Percentiles rank a stretch among this genome's conserved stretches.
Evolutionary conservation across 2,329 filamentous ascomycete genomes (phyloP).

Genomic region (Aureobasidium sp.): DNA sequence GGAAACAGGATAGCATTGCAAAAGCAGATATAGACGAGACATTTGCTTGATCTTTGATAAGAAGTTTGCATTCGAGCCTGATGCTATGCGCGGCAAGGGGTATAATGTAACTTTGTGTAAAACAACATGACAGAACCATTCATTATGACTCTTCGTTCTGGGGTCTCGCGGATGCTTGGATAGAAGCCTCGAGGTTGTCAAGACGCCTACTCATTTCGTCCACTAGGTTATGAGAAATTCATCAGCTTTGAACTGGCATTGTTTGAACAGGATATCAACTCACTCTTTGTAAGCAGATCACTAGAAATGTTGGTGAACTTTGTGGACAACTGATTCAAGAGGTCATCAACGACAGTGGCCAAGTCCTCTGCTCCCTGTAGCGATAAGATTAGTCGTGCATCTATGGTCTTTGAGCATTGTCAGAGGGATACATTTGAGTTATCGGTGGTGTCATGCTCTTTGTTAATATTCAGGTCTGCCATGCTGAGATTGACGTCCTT

Average conservation of each 20-base stretch:
- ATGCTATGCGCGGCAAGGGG: neutral
- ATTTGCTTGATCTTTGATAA: neutral
- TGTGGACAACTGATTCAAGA: conserved; percentile 72
- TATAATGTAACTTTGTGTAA: neutral
- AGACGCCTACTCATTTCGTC: conserved; percentile 86
- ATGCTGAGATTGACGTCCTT: conserved; percentile 4
- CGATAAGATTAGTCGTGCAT: neutral
- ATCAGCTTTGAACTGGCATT: too few species aligned
- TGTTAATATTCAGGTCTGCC: conserved; percentile 12
- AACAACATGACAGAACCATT: neutral
- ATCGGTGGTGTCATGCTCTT: conserved; percentile 2
- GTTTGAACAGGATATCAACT: conserved; percentile 24
- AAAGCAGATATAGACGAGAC: neutral
- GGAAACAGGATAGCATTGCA: neutral
- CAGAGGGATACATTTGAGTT: neutral
- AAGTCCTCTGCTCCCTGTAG: conserved; percentile 45
- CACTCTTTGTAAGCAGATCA: conserved; percentile 84
- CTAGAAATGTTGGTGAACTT: conserved; percentile 80
- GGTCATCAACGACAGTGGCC: conserved; percentile 72
- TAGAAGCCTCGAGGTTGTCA: conserved; percentile 70
- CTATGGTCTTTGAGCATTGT: neutral
- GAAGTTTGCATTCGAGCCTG: neutral
- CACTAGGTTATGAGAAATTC: conserved; percentile 47
- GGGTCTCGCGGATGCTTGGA: conserved; percentile 40
- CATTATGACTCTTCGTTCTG: conserved; percentile 12